These are phyloP conservation scores for Dactylellina haptotyla DNA, from an alignment of 2,329 filamentous ascomycete species.

Conservation along the genomic window DNA sequence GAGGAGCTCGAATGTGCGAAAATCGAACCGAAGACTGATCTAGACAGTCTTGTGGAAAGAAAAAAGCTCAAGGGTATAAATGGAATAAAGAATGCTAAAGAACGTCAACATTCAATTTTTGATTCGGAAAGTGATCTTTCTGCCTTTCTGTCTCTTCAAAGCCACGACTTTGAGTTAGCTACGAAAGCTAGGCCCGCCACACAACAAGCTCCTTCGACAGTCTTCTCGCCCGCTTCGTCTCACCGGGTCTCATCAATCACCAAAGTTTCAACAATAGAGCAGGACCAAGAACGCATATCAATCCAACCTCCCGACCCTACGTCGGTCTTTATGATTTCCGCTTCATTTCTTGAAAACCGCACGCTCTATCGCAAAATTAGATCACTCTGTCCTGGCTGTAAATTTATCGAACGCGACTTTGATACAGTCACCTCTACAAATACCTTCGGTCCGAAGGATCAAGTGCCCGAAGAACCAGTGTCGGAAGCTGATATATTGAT, in stretches of 20 bases:
- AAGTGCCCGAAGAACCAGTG: constrained; percentile 21
- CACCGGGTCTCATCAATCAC: background rate
- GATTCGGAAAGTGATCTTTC: constrained; percentile 23
- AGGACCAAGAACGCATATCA: background rate
- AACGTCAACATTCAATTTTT: background rate
- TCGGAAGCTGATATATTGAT: constrained; percentile 47
- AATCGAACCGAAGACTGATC: constrained; percentile 46
- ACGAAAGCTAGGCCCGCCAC: background rate
- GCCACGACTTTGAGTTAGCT: background rate
- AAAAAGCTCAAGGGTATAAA: background rate
- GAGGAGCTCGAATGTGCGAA: constrained; percentile 36
- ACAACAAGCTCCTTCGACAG: background rate
- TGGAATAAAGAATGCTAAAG: background rate
- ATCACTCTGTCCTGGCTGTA: constrained; percentile 34
- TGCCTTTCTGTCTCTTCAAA: constrained; percentile 36
- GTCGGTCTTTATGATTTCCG: constrained; percentile 30
- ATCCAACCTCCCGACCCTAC: constrained; percentile 9
- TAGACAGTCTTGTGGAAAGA: constrained; percentile 36
- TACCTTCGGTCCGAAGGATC: constrained; percentile 27
- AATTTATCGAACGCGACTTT: constrained; percentile 46
- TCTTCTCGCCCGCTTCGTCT: background rate
- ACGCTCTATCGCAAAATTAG: constrained; percentile 16
- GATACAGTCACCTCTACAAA: background rate
- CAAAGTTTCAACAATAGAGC: constrained; percentile 9
- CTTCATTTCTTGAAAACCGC: constrained; percentile 29